These are phyloP conservation scores for Schizosaccharomyces lindneri DNA, from an alignment of 805 yeast species.

Conservation along the genomic window DNA sequence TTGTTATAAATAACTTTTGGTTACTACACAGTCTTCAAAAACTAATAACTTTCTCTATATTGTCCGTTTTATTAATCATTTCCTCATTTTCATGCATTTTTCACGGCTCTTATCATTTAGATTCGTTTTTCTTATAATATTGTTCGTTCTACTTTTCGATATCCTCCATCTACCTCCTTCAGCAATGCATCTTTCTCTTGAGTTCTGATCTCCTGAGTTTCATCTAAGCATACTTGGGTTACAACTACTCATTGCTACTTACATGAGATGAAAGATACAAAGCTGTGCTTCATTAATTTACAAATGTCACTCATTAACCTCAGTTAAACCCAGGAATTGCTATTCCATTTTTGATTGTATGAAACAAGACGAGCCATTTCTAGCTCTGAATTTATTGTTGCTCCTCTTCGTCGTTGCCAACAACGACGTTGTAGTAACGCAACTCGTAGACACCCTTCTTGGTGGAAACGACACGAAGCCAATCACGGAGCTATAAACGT, in stretches of 20 bases:
- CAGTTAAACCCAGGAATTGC: neutral
- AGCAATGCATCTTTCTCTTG: too few species aligned
- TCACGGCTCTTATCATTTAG: too few species aligned
- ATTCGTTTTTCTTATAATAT: too few species aligned
- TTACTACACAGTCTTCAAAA: too few species aligned
- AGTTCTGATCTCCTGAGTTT: too few species aligned
- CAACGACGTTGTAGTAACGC: constrained; percentile 94
- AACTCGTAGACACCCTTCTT: constrained; percentile 88
- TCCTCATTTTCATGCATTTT: too few species aligned
- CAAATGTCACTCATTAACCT: neutral
- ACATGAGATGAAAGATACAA: neutral
- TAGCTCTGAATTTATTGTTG: constrained; percentile 14
- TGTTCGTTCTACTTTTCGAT: too few species aligned
- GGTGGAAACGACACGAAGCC: constrained; percentile 91
- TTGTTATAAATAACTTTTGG: too few species aligned
- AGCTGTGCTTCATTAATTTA: neutral
- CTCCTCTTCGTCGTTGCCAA: constrained; percentile 57
- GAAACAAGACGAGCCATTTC: neutral
- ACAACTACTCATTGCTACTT: neutral
- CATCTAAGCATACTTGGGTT: neutral
- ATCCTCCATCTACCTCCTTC: too few species aligned
- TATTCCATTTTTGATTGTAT: neutral
- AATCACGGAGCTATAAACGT: neutral
- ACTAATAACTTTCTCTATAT: too few species aligned
- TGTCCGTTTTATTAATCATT: too few species aligned